Base-by-base conservation (phyloP, 345 rosid genomes). In the Hibiscus mutabilis region DNA sequence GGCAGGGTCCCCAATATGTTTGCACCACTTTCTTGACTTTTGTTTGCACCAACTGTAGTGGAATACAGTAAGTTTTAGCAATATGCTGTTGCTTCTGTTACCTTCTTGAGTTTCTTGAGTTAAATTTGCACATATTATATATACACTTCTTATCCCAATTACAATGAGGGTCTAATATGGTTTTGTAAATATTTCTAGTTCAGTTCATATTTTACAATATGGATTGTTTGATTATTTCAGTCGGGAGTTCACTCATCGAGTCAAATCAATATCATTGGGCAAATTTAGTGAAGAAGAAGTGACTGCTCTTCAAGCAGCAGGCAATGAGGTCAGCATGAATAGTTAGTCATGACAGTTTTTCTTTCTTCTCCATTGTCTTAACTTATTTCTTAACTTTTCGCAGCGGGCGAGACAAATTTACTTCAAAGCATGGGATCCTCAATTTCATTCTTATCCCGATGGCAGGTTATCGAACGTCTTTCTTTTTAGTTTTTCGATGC, bases 1-100 rank as follows among this genome's bases (percentile, higher is more conserved):
- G 67, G 71, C 88, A 95, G 99, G 99, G 97, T 67, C 97, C 99
- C 1, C 99, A 95, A 74, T 92, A 92, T 75, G 97, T 90, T 40
- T 95, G 99, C 82, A 85, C 96, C 70, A 92, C 92, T 22, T 95
- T 95, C 82, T 84, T 78, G 74, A 90, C 97, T 59, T 95, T 95
- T 82, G 83, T 92, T 65, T 95, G 99, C 86, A 87, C 84, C 46
- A 90, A 78, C 68, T 92, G 97, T 75, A 86, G 97, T 24, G 97
- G 96, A 74, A 79, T 89, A 55, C 99, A 95, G 97, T 92, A 57
- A 82, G 96, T 81, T 13, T 71, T 68, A 29, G 47, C 51, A 15
- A n/a, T 60, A 53, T 51, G 5, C 53, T 68, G 59, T 67, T 27
- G 15, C 40, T 18, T 52, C 27, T 35, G 53, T 12, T 42, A 60